Evolutionary conservation across 306 rosid species (phyloP), one percentile per base, ranked within the genome.

Genomic region (Lathyrus aphaca): DNA sequence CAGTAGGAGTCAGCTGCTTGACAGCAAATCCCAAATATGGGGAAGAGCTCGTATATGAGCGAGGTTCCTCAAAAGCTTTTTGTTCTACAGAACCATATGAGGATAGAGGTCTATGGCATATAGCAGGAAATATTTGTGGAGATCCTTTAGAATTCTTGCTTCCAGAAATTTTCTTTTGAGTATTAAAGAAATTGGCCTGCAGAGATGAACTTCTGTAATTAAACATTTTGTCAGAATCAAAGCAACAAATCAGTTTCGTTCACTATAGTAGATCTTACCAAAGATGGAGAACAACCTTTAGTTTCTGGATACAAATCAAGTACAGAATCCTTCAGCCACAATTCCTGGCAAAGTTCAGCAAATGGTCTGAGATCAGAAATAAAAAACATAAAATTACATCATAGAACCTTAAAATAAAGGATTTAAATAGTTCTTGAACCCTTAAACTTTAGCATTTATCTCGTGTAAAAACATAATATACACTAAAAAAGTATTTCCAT

Each of bases 251-350:
- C 14, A 16, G 66, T 69, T 58, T 50, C 32, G 37, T 61, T 79
- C 29, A 73, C 64, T 29, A 44, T 35, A 77, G 75, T 5, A 65
- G 84, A 85, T 81, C 96, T 88, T 81, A 94, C 99, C 97, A 95
- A 63, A 16, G 86, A 68, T 18, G 89, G 90, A 79, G 90, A 74
- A 81, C 86, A 91, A 64, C 88, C 88, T 57, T 78, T 81, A 23
- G 99, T 86, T 74, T 95, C 99, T 39, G 81, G 86, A 83, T 87
- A 95, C 69, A 80, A 78, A 56, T 78, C 75, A 74, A 95, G 99
- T 71, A 89, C 87, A 64, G 79, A 73, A 72, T 89, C 96, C 87
- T 91, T 89, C 83, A 95, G 81, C 99, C 99, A 95, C 79, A 68
- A 73, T 89, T 95, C 97, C 99, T 94, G 88, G 72, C 82, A 77